These are phyloP conservation scores for Hanseniaspora nectarophila DNA, from an alignment of 805 yeast genomes.

Conservation along the genomic window DNA sequence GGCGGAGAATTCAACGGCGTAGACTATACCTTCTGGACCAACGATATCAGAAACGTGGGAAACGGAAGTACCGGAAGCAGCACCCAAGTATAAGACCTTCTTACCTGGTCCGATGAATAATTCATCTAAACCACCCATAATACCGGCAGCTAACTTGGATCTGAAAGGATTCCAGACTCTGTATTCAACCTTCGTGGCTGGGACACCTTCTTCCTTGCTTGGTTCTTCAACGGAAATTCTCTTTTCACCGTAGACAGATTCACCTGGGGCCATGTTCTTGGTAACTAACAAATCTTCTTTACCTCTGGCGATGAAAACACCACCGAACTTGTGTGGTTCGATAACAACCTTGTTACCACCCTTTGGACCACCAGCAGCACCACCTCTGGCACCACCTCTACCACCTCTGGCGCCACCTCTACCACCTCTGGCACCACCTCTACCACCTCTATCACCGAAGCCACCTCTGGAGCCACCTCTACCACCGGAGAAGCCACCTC, in stretches of 20 bases:
- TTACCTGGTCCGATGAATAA: slow-evolving; percentile 95
- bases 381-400: slow-evolving; percentile 52
- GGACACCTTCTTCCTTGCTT: slow-evolving; percentile 71
- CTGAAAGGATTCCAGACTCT: slow-evolving; percentile 99
- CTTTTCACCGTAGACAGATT: slow-evolving; percentile 96
- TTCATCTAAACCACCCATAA: slow-evolving; percentile 98
- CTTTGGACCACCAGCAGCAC: slow-evolving; percentile 67
- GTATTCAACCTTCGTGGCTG: slow-evolving; percentile 91
- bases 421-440: slow-evolving; percentile 47
- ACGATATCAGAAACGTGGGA: slow-evolving; percentile 97
- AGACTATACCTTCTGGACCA: slow-evolving; percentile 97
- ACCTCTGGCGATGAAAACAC: slow-evolving; percentile 98
- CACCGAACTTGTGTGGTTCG: slow-evolving; percentile 98
- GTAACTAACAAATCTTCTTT: slow-evolving; percentile 97
- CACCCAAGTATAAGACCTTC: slow-evolving; percentile 95
- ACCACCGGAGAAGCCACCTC: slow-evolving; percentile 42
- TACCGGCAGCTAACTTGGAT: slow-evolving; percentile 99
- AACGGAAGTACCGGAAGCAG: slow-evolving; percentile 98
- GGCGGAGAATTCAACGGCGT: slow-evolving; percentile 98
- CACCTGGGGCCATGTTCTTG: slow-evolving; percentile 96
- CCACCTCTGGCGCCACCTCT: slow-evolving; percentile 47
- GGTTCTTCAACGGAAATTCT: slow-evolving; percentile 90
- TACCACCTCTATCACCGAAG: slow-evolving; percentile 39
- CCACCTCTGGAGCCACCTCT: slow-evolving; percentile 44
- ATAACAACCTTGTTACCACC: slow-evolving; percentile 94